These are phyloP conservation scores for Cyberlindnera misumaiensis DNA, from an alignment of 805 yeast genomes.

Conservation along the genomic window DNA sequence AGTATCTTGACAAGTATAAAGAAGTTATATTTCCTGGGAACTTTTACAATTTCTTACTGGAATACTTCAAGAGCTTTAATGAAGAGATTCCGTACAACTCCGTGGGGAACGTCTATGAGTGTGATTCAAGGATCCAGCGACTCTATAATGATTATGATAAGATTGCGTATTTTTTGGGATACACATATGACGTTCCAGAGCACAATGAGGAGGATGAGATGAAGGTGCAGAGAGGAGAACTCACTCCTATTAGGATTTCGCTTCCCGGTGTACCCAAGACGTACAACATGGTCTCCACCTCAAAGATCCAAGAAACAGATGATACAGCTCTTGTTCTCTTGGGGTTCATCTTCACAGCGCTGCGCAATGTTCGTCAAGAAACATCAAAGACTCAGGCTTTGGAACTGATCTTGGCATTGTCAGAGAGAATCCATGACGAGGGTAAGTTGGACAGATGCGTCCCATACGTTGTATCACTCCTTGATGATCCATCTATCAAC, in stretches of 20 bases:
- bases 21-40: constrained; percentile 54
- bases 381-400: constrained; percentile 60
- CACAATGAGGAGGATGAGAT: constrained; percentile 2
- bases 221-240: constrained; percentile 8
- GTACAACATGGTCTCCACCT: constrained; percentile 36
- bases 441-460: constrained; percentile 78
- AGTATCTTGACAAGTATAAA: constrained; percentile 44
- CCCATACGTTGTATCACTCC: constrained; percentile 68
- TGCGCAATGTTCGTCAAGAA: constrained; percentile 55
- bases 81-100: constrained; percentile 14
- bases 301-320: constrained; percentile 26
- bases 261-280: constrained; percentile 45
- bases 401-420: constrained; percentile 66
- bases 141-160: constrained; percentile 54
- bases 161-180: constrained; percentile 35
- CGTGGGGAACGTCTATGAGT: constrained; percentile 30
- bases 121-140: constrained; percentile 52
- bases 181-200: constrained; percentile 18
- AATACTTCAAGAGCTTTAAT: constrained; percentile 46
- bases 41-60: constrained; percentile 64
- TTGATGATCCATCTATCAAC: constrained; percentile 59
- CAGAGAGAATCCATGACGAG: constrained; percentile 75
- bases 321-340: constrained; percentile 53
- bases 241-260: constrained; percentile 35
- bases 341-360: constrained; percentile 49